Percentiles rank a stretch among this genome's conserved stretches.
Conservation (phyloP, 805 yeast species). For the Komagataella populi region DNA sequence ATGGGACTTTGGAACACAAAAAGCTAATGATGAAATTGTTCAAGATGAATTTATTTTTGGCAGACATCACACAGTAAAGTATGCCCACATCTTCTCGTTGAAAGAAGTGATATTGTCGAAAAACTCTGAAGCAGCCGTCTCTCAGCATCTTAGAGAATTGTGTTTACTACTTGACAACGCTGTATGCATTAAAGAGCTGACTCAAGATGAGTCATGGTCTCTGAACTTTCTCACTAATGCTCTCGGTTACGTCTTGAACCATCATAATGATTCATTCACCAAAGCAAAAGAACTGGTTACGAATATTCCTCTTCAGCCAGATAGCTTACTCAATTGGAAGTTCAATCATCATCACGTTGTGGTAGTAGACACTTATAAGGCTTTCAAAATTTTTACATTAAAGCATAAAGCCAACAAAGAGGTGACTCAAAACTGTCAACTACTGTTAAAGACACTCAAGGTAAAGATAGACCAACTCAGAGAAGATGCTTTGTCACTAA, state of each 20-base stretch:
- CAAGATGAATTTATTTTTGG: not conserved
- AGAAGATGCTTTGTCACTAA: not conserved
- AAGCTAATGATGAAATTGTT: constrained; percentile 4
- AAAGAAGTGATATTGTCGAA: not conserved
- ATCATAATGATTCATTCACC: not conserved
- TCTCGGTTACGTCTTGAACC: not conserved
- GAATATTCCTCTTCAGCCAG: not conserved
- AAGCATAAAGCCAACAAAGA: not conserved
- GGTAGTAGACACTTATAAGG: not conserved
- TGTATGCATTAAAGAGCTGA: not conserved
- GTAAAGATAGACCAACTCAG: not conserved
- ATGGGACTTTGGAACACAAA: constrained; percentile 34
- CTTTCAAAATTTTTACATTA: not conserved
- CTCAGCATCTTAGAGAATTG: not conserved
- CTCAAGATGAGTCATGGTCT: not conserved
- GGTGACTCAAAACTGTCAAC: not conserved
- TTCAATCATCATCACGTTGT: not conserved
- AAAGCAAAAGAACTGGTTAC: not conserved
- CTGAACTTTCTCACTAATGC: not conserved
- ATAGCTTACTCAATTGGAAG: not conserved
- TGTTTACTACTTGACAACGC: not conserved
- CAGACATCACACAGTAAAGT: not conserved
- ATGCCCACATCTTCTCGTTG: not conserved
- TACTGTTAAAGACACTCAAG: not conserved
- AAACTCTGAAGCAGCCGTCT: not conserved